Evolutionary conservation across 306 rosid species (phyloP).

Genomic region (Begonia masoniana): DNA sequence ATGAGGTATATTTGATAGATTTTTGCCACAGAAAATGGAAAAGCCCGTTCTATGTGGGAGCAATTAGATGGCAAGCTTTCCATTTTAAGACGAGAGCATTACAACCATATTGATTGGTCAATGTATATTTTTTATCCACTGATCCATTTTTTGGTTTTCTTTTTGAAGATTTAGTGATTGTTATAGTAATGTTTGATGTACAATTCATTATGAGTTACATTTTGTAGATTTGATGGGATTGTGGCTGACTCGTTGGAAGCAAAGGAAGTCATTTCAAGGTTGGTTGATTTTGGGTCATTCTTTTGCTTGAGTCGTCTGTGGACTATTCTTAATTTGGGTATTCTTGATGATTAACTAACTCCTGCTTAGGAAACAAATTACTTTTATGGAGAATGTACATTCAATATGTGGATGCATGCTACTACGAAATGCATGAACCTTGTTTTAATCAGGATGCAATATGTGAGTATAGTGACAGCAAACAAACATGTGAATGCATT

Average conservation of each 20-base stretch:
- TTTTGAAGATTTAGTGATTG: no score
- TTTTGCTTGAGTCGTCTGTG: no score
- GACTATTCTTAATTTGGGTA: background rate
- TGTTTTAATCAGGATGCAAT: no score
- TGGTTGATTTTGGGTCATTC: no score
- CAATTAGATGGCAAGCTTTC: slow-evolving; percentile 45
- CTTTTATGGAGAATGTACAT: no score
- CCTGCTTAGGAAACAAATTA: no score
- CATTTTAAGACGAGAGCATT: slow-evolving; percentile 32
- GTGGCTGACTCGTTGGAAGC: slow-evolving; percentile 69
- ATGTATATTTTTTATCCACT: slow-evolving; percentile 25
- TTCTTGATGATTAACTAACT: no score
- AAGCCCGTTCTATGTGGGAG: slow-evolving; percentile 66
- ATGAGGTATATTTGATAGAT: slow-evolving; percentile 34
- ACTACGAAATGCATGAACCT: no score
- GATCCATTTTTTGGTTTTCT: background rate
- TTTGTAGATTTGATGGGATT: slow-evolving; percentile 74
- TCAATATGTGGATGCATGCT: no score
- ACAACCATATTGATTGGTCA: slow-evolving; percentile 68
- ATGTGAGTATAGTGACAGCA: no score
- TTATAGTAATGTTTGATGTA: no score
- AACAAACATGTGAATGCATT: no score
- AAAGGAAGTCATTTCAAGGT: slow-evolving; percentile 73
- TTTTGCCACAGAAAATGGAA: slow-evolving; percentile 58
- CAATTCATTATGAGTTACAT: background rate